phyloP scores from a whole-genome alignment of 2,329 filamentous ascomycete genomes.

The Ascochyta koolunga region DNA sequence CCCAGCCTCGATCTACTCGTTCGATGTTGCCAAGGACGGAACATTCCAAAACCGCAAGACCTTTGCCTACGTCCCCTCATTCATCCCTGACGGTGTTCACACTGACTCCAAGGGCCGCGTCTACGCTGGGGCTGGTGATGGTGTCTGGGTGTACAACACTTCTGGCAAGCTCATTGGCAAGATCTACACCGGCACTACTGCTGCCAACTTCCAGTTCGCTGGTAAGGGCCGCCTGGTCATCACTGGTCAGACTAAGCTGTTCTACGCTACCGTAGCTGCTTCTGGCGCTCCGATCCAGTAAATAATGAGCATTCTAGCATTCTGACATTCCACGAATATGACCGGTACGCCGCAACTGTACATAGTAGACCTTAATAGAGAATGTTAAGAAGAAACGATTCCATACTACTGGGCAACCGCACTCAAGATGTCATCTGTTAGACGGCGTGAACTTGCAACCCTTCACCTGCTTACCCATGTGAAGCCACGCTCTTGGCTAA shows the following conservation, averaged over 20 bases:
- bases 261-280: slow-evolving; percentile 29
- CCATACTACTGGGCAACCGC: too few species aligned
- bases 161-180: slow-evolving; percentile 54
- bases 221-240: slow-evolving; percentile 33
- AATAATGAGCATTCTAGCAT: background rate
- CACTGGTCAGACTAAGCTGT: slow-evolving; percentile 33
- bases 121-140: slow-evolving; percentile 57
- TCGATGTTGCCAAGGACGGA: slow-evolving; percentile 27
- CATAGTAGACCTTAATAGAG: background rate
- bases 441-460: too few species aligned
- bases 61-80: slow-evolving; percentile 25
- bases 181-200: slow-evolving; percentile 29
- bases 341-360: background rate
- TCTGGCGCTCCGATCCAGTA: slow-evolving; percentile 20
- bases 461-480: too few species aligned
- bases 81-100: slow-evolving; percentile 31
- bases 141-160: slow-evolving; percentile 58
- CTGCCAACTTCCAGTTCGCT: slow-evolving; percentile 33
- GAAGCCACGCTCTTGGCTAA: too few species aligned
- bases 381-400: too few species aligned
- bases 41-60: slow-evolving; percentile 31
- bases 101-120: slow-evolving; percentile 57
- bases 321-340: background rate
- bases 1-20: slow-evolving; percentile 32
- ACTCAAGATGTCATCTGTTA: too few species aligned